Conservation (phyloP, 805 yeast species). For the Saturnispora hagleri region DNA sequence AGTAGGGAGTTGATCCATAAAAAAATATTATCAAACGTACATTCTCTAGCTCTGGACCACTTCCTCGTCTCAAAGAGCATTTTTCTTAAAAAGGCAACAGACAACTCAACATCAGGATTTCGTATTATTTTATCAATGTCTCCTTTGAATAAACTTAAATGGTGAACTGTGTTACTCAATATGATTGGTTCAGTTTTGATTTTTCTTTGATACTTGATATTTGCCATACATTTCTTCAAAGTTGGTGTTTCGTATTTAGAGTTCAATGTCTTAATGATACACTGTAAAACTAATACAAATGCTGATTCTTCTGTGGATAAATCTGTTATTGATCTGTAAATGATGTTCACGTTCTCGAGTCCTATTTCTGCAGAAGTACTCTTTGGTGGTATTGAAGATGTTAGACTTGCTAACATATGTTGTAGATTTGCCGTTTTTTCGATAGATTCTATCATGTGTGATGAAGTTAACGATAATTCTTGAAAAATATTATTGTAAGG, state of each 20-base stretch:
- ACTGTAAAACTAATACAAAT: conserved; percentile 17
- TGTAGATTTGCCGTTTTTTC: conserved; percentile 11
- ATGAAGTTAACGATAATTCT: neutral
- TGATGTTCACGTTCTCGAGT: neutral
- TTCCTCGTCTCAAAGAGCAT: conserved; percentile 16
- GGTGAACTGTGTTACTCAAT: neutral
- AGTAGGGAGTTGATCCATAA: conserved; percentile 25
- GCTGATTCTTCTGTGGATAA: conserved; percentile 21
- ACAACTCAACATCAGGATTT: conserved; percentile 8
- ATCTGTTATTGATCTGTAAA: conserved; percentile 9
- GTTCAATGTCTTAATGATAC: conserved; percentile 11
- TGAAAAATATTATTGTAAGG: conserved; percentile 6
- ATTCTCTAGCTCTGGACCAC: conserved; percentile 15
- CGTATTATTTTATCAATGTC: conserved; percentile 1
- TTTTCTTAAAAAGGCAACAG: conserved; percentile 6
- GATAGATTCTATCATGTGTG: neutral
- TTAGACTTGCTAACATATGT: conserved; percentile 7
- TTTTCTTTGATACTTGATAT: neutral
- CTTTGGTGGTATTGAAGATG: neutral
- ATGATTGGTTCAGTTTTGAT: neutral
- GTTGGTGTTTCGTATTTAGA: conserved; percentile 7
- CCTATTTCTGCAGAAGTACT: neutral
- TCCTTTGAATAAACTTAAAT: conserved; percentile 1
- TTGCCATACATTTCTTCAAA: neutral
- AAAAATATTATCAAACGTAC: conserved; percentile 16